Evolutionary conservation across 768 basidiomycete genomes (phyloP).

Genomic region (Lactarius sanguifluus): DNA sequence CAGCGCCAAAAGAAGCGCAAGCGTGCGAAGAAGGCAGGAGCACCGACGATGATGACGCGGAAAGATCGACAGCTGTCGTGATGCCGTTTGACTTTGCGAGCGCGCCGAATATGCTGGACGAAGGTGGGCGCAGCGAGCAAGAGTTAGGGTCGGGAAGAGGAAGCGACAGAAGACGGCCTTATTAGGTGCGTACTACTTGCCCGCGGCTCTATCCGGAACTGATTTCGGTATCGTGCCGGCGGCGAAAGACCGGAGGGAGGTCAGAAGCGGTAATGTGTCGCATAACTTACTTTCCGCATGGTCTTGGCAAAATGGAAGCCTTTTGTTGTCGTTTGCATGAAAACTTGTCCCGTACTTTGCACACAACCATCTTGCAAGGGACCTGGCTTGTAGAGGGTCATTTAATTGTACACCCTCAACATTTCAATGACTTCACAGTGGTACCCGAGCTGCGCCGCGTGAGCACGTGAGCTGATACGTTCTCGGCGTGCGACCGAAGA

Average conservation of each 20-base stretch:
- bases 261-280: conserved; percentile 39
- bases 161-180: conserved; percentile 40
- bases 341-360: background rate
- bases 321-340: background rate
- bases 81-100: conserved; percentile 65
- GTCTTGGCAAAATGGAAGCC: background rate
- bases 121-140: conserved; percentile 40
- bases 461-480: too few relatives aligned
- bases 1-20: conserved; percentile 69
- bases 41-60: conserved; percentile 25
- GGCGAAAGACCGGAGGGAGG: conserved; percentile 37
- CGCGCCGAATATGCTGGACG: conserved; percentile 72
- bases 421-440: too few relatives aligned
- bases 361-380: background rate
- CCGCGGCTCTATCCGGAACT: background rate
- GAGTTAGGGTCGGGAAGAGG: conserved; percentile 36
- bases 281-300: conserved; percentile 34
- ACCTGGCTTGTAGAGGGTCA: background rate
- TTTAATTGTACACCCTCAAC: background rate
- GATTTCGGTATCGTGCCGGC: conserved; percentile 26
- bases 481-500: too few relatives aligned
- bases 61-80: conserved; percentile 28
- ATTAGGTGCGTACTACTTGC: conserved; percentile 23
- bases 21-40: conserved; percentile 40
- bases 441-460: background rate